A percentile compares a stretch with the other conserved stretches of the same genome.
Evolutionary conservation across 352 stramenopile genomes (phyloP).

Genomic region (Pythium chondricola): DNA sequence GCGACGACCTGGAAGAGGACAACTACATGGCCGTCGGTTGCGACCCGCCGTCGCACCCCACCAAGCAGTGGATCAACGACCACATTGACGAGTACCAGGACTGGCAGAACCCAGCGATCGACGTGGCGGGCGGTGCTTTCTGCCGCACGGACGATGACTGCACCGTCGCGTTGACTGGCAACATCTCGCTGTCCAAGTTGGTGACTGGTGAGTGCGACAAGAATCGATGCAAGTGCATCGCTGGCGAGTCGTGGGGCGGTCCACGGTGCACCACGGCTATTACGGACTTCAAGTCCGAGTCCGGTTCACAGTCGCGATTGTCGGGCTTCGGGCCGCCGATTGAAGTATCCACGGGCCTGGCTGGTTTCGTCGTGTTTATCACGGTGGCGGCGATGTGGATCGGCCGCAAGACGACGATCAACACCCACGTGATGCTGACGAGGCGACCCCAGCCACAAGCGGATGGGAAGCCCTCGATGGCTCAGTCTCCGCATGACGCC

Average conservation of each 20-base stretch:
- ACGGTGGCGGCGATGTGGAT: background rate
- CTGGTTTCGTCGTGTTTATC: background rate
- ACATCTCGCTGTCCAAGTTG: background rate
- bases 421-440: too few relatives aligned
- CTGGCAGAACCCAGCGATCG: slow-evolving; percentile 30
- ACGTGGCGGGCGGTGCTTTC: slow-evolving; percentile 21
- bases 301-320: too few relatives aligned
- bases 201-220: background rate
- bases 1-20: slow-evolving; percentile 17
- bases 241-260: slow-evolving; percentile 33
- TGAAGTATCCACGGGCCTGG: background rate
- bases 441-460: too few relatives aligned
- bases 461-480: too few relatives aligned
- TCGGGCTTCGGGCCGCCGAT: background rate
- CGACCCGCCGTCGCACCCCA: slow-evolving; percentile 42
- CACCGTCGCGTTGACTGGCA: background rate
- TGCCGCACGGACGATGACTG: background rate
- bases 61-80: slow-evolving; percentile 42
- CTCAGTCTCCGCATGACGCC: too few relatives aligned
- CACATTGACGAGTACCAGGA: slow-evolving; percentile 47
- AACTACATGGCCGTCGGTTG: slow-evolving; percentile 55
- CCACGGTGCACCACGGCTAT: slow-evolving; percentile 27
- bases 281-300: background rate
- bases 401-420: too few relatives aligned
- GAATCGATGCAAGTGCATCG: slow-evolving; percentile 40